These are phyloP conservation scores for Eucalyptus albens DNA, from an alignment of 345 rosid genomes.

Conservation along the genomic window DNA sequence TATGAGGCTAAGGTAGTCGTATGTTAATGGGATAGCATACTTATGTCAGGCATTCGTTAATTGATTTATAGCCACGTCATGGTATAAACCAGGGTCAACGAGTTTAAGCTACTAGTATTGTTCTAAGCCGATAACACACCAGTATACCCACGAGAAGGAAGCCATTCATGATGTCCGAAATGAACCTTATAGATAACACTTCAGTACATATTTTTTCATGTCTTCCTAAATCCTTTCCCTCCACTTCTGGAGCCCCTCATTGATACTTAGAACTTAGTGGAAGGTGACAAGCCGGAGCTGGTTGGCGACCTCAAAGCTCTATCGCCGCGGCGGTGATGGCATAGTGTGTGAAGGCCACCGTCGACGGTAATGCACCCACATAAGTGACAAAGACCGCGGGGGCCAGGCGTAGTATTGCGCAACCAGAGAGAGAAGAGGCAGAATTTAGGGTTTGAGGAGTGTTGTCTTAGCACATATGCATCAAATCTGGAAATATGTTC, in stretches of 20 bases:
- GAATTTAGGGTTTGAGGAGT: not conserved
- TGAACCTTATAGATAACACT: too few species aligned
- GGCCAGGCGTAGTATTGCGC: not conserved
- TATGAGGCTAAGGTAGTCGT: not conserved
- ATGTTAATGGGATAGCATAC: not conserved
- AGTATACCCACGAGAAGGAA: too few species aligned
- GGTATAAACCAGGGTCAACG: too few species aligned
- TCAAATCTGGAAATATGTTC: not conserved
- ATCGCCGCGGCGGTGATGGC: not conserved
- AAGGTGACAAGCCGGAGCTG: not conserved
- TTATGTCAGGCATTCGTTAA: too few species aligned
- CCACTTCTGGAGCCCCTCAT: not conserved
- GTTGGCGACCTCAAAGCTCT: not conserved
- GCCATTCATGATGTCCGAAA: too few species aligned
- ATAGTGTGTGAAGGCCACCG: not conserved
- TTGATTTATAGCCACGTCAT: too few species aligned
- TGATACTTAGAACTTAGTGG: not conserved
- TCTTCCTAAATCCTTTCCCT: too few species aligned
- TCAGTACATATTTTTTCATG: too few species aligned
- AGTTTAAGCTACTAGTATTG: too few species aligned
- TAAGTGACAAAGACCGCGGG: not conserved
- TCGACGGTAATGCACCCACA: not conserved
- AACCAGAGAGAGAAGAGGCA: not conserved
- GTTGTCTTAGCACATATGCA: not conserved
- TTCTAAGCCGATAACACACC: too few species aligned